These are phyloP conservation scores for Alopecurus myosuroides DNA, from an alignment of 176 grass and related monocot genomes.

Conservation along the genomic window DNA sequence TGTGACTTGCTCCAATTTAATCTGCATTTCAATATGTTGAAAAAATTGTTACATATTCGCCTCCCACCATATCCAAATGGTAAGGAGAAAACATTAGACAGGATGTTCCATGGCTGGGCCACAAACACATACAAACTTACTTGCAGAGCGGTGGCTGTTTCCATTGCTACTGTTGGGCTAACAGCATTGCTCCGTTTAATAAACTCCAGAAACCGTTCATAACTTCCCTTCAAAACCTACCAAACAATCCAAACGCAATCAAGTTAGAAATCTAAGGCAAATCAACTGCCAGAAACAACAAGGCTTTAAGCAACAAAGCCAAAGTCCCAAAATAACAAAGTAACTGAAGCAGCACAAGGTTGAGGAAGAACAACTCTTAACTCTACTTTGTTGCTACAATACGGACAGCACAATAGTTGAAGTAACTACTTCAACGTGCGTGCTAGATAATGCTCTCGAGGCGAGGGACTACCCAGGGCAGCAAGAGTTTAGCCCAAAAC, in stretches of 20 bases:
- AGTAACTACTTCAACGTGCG: background rate
- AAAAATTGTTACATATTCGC: constrained; percentile 22
- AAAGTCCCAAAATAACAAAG: background rate
- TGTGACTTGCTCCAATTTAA: constrained; percentile 91
- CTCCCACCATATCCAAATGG: background rate
- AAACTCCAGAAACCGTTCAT: constrained; percentile 89
- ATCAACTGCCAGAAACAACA: background rate
- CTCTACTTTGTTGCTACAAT: background rate
- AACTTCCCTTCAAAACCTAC: constrained; percentile 85
- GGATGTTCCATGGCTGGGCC: background rate
- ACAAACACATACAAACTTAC: constrained; percentile 27
- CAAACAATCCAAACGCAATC: background rate
- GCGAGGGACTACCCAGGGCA: too few species aligned
- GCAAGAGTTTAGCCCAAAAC: background rate
- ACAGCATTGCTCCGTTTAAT: constrained; percentile 88
- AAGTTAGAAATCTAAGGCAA: background rate
- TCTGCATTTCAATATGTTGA: constrained; percentile 47
- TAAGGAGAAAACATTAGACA: constrained; percentile 5
- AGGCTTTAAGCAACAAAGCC: background rate
- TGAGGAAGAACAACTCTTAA: background rate
- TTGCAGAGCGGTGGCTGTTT: constrained; percentile 92
- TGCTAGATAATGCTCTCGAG: background rate
- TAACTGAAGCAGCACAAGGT: background rate
- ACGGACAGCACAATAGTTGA: background rate
- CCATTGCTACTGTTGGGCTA: constrained; percentile 90